phyloP scores from a whole-genome alignment of 495 filamentous ascomycete genomes.

The Neurospora sp. region DNA sequence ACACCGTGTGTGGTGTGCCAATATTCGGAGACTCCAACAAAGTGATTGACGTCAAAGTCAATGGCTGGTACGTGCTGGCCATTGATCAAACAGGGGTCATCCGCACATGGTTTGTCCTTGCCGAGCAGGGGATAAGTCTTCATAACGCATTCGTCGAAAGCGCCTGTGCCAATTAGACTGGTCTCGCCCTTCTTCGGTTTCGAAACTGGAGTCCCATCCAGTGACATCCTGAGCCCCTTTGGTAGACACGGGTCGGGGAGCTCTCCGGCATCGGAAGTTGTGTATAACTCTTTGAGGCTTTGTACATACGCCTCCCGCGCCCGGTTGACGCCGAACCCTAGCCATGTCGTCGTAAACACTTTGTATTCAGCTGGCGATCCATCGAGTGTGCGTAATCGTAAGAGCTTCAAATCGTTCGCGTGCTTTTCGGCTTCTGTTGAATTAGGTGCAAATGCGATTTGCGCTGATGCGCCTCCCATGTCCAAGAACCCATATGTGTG shows the following conservation, averaged over 20 bases:
- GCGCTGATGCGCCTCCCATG: constrained; percentile 95
- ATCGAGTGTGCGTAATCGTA: constrained; percentile 74
- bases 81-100: constrained; percentile 79
- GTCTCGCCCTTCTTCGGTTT: constrained; percentile 19
- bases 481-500: constrained; percentile 97
- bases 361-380: constrained; percentile 67
- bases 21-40: constrained; percentile 95
- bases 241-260: constrained; percentile 91
- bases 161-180: constrained; percentile 66
- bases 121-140: constrained; percentile 79
- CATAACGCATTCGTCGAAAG: constrained; percentile 75
- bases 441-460: constrained; percentile 97
- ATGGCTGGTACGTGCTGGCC: constrained; percentile 90
- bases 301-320: constrained; percentile 75
- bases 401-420: constrained; percentile 74
- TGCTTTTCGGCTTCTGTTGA: constrained; percentile 83
- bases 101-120: constrained; percentile 75
- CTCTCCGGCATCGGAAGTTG: constrained; percentile 45
- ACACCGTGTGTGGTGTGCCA: constrained; percentile 98
- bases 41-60: constrained; percentile 96
- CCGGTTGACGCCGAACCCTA: constrained; percentile 91
- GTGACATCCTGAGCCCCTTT: constrained; percentile 56
- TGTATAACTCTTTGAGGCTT: constrained; percentile 50
- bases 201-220: constrained; percentile 44
- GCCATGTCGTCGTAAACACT: constrained; percentile 93